phyloP scores from a whole-genome alignment of 805 yeast species.

The Saccharomycopsis amapae region DNA sequence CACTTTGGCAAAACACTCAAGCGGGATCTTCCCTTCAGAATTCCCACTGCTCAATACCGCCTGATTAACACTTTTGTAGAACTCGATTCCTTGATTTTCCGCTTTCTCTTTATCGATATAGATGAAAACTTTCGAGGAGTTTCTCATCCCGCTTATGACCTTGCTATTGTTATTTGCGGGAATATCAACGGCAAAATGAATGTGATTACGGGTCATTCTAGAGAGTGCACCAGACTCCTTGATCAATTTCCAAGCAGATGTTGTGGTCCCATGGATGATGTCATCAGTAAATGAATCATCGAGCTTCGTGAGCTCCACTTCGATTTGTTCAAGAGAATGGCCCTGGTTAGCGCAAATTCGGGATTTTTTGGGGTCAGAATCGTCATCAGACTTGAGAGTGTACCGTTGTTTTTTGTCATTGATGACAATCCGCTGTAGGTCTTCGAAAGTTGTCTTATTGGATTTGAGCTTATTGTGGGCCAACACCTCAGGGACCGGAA shows the following conservation, averaged over 20 bases:
- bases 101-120: constrained; percentile 52
- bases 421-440: constrained; percentile 52
- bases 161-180: constrained; percentile 26
- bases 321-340: constrained; percentile 54
- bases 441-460: constrained; percentile 46
- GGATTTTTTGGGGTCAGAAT: not conserved
- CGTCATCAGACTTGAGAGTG: constrained; percentile 32
- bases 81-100: constrained; percentile 34
- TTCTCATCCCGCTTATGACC: constrained; percentile 70
- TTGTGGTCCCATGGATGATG: constrained; percentile 78
- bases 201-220: constrained; percentile 72
- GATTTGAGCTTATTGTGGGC: constrained; percentile 52
- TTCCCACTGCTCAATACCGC: constrained; percentile 67
- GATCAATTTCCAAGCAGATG: constrained; percentile 40
- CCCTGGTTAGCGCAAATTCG: constrained; percentile 92
- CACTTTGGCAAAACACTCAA: constrained; percentile 36
- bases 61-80: constrained; percentile 63
- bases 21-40: constrained; percentile 42
- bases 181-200: constrained; percentile 62
- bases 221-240: constrained; percentile 49
- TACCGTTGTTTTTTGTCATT: constrained; percentile 69
- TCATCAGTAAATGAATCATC: constrained; percentile 38
- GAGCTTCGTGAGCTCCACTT: constrained; percentile 32
- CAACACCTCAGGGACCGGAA: constrained; percentile 47
- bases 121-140: constrained; percentile 46